These are phyloP conservation scores for Penicillium digitatum DNA, from an alignment of 2,329 filamentous ascomycete species.

Conservation along the genomic window DNA sequence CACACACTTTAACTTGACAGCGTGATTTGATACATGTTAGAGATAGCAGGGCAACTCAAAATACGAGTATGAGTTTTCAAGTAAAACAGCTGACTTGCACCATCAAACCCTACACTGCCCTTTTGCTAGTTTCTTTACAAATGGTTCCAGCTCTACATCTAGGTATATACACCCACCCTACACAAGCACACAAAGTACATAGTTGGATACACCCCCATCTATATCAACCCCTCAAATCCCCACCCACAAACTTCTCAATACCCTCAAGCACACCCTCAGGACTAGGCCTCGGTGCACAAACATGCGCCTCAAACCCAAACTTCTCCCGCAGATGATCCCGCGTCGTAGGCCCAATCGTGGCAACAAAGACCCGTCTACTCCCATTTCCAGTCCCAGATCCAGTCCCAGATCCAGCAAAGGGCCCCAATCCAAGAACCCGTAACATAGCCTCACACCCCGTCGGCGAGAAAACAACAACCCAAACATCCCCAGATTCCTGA, in stretches of 20 bases:
- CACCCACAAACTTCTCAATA: constrained; percentile 53
- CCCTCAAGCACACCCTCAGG: constrained; percentile 71
- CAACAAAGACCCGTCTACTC: constrained; percentile 54
- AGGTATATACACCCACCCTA: background rate
- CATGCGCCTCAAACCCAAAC: constrained; percentile 46
- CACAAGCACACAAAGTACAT: background rate
- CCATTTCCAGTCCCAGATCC: constrained; percentile 3
- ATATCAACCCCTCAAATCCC: background rate
- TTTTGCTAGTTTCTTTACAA: background rate
- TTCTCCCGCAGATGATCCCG: constrained; percentile 60
- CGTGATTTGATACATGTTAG: constrained; percentile 12
- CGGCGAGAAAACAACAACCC: constrained; percentile 55
- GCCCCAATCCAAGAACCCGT: constrained; percentile 47
- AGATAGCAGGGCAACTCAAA: constrained; percentile 10
- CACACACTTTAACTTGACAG: constrained; percentile 12
- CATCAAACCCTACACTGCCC: background rate
- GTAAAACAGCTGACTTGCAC: background rate
- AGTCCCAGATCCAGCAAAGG: background rate
- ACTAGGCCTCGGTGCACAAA: constrained; percentile 75
- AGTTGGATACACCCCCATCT: background rate
- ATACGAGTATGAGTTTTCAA: constrained; percentile 6
- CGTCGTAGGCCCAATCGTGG: constrained; percentile 92
- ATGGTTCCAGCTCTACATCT: background rate
- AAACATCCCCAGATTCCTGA: constrained; percentile 24
- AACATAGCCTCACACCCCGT: constrained; percentile 61